phyloP scores from a whole-genome alignment of 306 rosid genomes.

The Herpetospermum pedunculosum region DNA sequence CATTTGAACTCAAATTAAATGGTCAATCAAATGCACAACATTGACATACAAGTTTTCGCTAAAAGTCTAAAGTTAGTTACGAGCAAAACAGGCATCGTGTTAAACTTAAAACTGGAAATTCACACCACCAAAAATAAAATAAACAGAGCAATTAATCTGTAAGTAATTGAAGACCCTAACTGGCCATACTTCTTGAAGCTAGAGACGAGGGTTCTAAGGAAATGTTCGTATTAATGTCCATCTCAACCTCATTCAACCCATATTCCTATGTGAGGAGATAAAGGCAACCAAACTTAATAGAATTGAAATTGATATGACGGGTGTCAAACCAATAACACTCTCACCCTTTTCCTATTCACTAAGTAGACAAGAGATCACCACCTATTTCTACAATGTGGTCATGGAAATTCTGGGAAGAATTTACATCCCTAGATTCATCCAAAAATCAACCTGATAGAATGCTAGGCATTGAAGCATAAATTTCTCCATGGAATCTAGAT shows the following conservation, averaged over 20 bases:
- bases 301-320: not conserved
- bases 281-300: not conserved
- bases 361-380: not conserved
- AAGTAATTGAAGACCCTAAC: not conserved
- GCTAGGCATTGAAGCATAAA: slow-evolving; percentile 82
- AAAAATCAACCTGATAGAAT: slow-evolving; percentile 57
- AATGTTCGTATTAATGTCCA: not conserved
- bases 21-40: not conserved
- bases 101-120: not conserved
- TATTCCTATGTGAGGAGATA: not conserved
- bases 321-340: not conserved
- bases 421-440: slow-evolving; percentile 8
- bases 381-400: not conserved
- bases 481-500: slow-evolving; percentile 82
- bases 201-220: not conserved
- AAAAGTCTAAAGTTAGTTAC: not conserved
- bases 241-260: not conserved
- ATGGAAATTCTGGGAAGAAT: not conserved
- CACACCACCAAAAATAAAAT: not conserved
- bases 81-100: not conserved
- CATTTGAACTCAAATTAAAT: slow-evolving; percentile 4
- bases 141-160: not conserved
- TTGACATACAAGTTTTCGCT: not conserved
- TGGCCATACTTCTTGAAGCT: not conserved
- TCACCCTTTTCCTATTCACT: not conserved